A percentile compares a stretch with the other conserved stretches of the same genome.
phyloP scores from a whole-genome alignment of 2,329 filamentous ascomycete genomes.

The Botrytis fabae region DNA sequence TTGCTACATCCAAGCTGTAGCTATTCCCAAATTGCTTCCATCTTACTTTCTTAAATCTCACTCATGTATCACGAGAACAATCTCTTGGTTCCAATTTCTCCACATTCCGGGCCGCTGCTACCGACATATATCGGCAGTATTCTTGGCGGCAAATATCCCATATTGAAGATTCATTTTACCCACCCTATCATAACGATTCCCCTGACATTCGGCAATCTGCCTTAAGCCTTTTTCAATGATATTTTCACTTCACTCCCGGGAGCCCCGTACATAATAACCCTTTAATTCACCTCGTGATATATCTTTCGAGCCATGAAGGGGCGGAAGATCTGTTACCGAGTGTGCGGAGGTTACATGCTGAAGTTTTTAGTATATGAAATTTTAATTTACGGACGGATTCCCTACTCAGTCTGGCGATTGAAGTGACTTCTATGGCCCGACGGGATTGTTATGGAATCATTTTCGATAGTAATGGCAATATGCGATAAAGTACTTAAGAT shows the following conservation, averaged over 20 bases:
- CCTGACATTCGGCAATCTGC: constrained; percentile 18
- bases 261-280: neutral
- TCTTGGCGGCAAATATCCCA: neutral
- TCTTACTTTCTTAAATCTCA: constrained; percentile 4
- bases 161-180: constrained; percentile 8
- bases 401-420: neutral
- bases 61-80: constrained; percentile 17
- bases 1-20: constrained; percentile 1
- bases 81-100: neutral
- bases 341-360: neutral
- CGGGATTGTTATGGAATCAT: neutral
- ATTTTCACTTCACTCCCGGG: constrained; percentile 1
- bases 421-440: neutral
- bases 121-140: constrained; percentile 20
- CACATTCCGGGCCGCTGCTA: constrained; percentile 18
- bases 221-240: neutral
- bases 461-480: neutral
- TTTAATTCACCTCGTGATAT: neutral
- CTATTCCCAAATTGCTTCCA: neutral
- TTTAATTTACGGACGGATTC: constrained; percentile 4
- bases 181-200: constrained; percentile 12
- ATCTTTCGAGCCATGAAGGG: neutral
- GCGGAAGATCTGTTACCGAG: constrained; percentile 16
- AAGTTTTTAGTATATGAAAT: neutral
- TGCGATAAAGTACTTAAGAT: constrained; percentile 11